Base-by-base conservation (phyloP, 352 stramenopile genomes). In the Pythium grandisporangium region DNA sequence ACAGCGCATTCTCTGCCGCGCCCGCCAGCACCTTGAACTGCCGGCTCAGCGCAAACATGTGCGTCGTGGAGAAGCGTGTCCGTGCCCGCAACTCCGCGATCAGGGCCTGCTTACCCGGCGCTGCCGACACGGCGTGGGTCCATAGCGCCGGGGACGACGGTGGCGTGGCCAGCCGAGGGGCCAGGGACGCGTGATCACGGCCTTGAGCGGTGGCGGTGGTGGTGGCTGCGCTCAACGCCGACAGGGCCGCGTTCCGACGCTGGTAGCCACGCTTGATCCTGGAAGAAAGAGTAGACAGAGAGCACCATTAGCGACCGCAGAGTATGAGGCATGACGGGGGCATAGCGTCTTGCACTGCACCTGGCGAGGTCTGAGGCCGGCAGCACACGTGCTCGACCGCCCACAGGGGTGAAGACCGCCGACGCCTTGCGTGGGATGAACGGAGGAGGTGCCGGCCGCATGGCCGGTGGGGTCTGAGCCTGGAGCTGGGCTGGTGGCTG, bases 31-130 rank as follows among this genome's bases (percentile, higher is more conserved):
- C 47, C 30, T 72, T 72, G 48, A 76, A 76, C 54, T 62, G 59
- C 42, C 64, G 63, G 26, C 64, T 76, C 58, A 76, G 51, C 23
- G 71, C 61, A 40, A 72, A 76, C 16, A 76, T 71, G 42, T 64
- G 53, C 16, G 60, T 37, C 30, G 60, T 72, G 21, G 53, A 61
- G 38, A 76, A 76, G 20, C 61, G 49, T 6, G 64, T 72, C 23
- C 43, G 51, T 13, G 30, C 22, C 34, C 70, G 56, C 14, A 76
- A 61, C 54, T 76, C 61, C 0, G 61, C 53, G 34, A 76, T 70
- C 6, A 76, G 64, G 8, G 58, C 61, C 40, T 76, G 64, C 44
- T 76, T 76, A 2, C 64, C 55, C 4, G 30, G 33, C 11, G 30
- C 37, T 13, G 24, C 16, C 12, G 26, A 26, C 17, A 14, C 23